These are phyloP conservation scores for Cryptomeria japonica DNA, from an alignment of 75 land plant genomes.

Conservation along the genomic window DNA sequence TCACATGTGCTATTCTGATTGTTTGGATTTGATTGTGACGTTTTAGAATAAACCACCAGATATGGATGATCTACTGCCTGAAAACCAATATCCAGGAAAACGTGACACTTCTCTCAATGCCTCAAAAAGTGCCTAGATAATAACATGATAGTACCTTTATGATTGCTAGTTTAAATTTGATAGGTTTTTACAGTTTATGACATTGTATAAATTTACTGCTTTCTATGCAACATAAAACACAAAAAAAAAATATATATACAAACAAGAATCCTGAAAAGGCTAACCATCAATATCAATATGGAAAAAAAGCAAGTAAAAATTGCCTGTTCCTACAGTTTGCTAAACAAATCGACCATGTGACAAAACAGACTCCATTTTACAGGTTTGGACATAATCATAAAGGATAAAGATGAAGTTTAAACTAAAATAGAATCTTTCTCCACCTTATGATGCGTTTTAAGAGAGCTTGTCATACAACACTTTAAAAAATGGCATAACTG, in stretches of 20 bases:
- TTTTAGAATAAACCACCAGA: constrained; percentile 71
- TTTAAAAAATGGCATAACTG: not conserved
- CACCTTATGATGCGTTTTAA: not conserved
- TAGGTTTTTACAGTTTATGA: not conserved
- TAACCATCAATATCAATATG: not conserved
- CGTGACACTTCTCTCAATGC: not conserved
- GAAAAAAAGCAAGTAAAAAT: not conserved
- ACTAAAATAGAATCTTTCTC: not conserved
- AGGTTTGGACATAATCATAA: not conserved
- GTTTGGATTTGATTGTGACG: constrained; percentile 9
- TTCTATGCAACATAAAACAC: not conserved
- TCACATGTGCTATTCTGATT: not conserved
- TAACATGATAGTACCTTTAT: not conserved
- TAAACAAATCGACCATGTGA: not conserved
- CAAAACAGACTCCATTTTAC: not conserved
- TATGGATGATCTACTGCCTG: constrained; percentile 98
- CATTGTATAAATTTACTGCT: not conserved
- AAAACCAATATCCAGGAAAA: not conserved
- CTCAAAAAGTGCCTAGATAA: not conserved
- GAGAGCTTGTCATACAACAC: not conserved
- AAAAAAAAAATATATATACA: not conserved
- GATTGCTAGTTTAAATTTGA: not conserved
- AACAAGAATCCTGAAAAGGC: not conserved
- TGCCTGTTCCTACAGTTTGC: not conserved
- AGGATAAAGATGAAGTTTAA: too few relatives aligned